Base-by-base conservation (phyloP, 1,139 yeast species). In the Scheffersomyces parashehatae region DNA sequence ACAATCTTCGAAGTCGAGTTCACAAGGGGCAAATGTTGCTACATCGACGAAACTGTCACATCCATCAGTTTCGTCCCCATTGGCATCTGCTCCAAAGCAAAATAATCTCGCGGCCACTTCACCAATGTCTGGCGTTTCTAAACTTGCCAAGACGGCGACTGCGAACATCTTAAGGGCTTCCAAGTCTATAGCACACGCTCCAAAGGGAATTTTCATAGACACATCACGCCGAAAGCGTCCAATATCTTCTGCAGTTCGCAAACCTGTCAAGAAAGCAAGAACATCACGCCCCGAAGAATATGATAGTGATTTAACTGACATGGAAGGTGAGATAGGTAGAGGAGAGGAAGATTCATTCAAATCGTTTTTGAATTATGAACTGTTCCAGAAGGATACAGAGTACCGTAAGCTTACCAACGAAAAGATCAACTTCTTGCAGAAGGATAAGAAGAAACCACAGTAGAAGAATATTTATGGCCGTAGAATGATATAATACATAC, bases 251-350 rank as follows among this genome's bases (percentile, higher is more conserved):
- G 35, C 15, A 7, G 32, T 29, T 16, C 14, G 14, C 28, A 28
- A 37, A 28, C 28, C 38, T 35, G 34, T 16, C 37, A 37, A 30
- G 13, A 28, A 14, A 14, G 24, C 15, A 5, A 31, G 20, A 31
- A 10, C 35, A 5, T 11, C 11, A 7, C 35, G 35, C 2, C 35
- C 40, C 9, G 54, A 53, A 6, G 54, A 48, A 10, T 47, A 45
- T 29, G 65, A 59, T 1, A 57, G 63, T 40, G 65, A 60, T 33
- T 44, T 60, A 33, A 60, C 61, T 28, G 65, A 60, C 29, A 51
- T 55, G 29, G 64, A 58, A 24, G 55, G 50, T 9, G 55, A 56
- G n/a, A 43, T 52, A 28, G 47, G 47, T 28, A 51, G 50, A 24
- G 58, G 53, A 28, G 54, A 52, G 13, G 54, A 55, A 34, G 53